phyloP scores from a whole-genome alignment of 768 basidiomycete species.

The Tylopilus sp. region DNA sequence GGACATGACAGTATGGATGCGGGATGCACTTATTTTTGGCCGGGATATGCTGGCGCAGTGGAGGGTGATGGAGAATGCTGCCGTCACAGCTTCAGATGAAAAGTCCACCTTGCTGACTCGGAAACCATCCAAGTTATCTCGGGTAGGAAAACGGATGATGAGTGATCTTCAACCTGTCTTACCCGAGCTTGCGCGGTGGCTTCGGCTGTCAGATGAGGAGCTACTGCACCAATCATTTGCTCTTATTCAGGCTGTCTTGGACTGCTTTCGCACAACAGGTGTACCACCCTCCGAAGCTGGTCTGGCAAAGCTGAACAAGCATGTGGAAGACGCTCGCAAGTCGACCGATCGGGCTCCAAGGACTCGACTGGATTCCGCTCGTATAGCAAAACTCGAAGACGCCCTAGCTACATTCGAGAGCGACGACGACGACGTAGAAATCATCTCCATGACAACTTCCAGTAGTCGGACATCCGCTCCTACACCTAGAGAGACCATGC shows the following conservation, averaged over 20 bases:
- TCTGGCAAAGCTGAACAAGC: conserved; percentile 64
- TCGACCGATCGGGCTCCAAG: conserved; percentile 42
- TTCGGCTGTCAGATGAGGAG: conserved; percentile 90
- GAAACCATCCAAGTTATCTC: conserved; percentile 49
- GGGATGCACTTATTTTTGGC: conserved; percentile 93
- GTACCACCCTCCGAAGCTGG: conserved; percentile 53
- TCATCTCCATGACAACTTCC: conserved; percentile 39
- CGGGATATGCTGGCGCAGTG: conserved; percentile 81
- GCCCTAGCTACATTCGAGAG: conserved; percentile 64
- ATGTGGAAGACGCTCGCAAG: conserved; percentile 57
- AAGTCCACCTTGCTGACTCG: conserved; percentile 18
- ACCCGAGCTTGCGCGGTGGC: conserved; percentile 77
- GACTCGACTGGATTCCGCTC: conserved; percentile 51
- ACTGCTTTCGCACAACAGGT: conserved; percentile 64
- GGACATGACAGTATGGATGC: conserved; percentile 96
- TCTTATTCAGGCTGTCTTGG: conserved; percentile 74
- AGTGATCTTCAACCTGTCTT: conserved; percentile 74
- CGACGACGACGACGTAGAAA: conserved; percentile 56
- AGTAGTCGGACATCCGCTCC: conserved; percentile 11
- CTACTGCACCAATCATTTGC: conserved; percentile 86
- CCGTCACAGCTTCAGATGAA: conserved; percentile 21
- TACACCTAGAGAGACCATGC: conserved; percentile 12
- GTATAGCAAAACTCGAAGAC: conserved; percentile 64
- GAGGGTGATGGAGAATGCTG: conserved; percentile 70
- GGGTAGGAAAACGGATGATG: conserved; percentile 71